phyloP scores from a whole-genome alignment of 371 early-diverging fungal species.

The Syncephalastrum sp. region DNA sequence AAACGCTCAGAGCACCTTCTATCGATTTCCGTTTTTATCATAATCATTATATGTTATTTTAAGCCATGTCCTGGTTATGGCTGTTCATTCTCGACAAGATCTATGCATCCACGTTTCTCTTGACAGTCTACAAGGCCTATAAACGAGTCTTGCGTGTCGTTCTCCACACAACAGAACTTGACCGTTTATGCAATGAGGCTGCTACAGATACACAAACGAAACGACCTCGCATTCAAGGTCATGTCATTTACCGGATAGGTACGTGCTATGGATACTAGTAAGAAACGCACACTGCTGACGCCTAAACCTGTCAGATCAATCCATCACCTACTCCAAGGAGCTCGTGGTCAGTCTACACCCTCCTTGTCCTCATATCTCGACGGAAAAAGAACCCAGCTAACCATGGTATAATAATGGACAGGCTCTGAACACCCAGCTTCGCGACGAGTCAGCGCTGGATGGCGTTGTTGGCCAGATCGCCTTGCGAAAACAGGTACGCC shows the following conservation, averaged over 20 bases:
- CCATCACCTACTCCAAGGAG: conserved; percentile 54
- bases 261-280: not conserved
- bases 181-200: conserved; percentile 54
- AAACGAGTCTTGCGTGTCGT: conserved; percentile 50
- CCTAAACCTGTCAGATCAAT: conserved; percentile 35
- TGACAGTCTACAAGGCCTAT: conserved; percentile 51
- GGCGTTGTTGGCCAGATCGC: conserved; percentile 42
- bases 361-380: no score
- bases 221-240: conserved; percentile 6
- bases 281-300: not conserved
- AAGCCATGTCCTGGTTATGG: conserved; percentile 41
- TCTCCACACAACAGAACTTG: conserved; percentile 63
- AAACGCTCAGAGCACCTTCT: no score
- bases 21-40: no score
- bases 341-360: conserved; percentile 19
- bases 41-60: no score
- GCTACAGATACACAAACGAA: conserved; percentile 4
- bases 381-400: not conserved
- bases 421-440: conserved; percentile 39
- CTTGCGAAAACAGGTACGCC: conserved; percentile 53
- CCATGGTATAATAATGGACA: not conserved
- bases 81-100: conserved; percentile 51
- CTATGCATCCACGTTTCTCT: conserved; percentile 48
- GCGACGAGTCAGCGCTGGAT: conserved; percentile 45
- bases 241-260: conserved; percentile 21